phyloP scores from a whole-genome alignment of 768 basidiomycete species.

The Trametes meyenii region DNA sequence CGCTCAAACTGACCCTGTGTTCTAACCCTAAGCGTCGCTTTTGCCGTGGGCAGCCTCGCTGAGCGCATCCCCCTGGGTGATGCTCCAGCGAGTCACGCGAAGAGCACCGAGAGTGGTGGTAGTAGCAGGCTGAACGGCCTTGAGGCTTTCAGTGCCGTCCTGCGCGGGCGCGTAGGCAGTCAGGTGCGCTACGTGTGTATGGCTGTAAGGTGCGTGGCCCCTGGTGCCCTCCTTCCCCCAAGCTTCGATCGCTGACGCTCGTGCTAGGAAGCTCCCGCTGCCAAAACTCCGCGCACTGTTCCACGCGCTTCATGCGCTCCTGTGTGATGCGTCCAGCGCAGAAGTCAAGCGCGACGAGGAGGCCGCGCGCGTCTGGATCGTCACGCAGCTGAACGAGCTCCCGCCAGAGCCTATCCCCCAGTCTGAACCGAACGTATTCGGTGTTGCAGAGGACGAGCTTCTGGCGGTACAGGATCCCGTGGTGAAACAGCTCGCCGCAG shows the following conservation, averaged over 20 bases:
- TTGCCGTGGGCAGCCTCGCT: slow-evolving; percentile 47
- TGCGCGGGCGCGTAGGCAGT: slow-evolving; percentile 47
- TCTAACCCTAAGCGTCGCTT: slow-evolving; percentile 47
- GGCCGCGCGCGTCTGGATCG: slow-evolving; percentile 28
- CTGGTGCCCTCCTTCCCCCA: not conserved
- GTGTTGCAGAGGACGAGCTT: not conserved
- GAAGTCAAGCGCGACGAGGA: slow-evolving; percentile 40
- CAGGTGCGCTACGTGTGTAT: slow-evolving; percentile 49
- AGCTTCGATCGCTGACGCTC: not conserved
- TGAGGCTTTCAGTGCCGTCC: slow-evolving; percentile 47
- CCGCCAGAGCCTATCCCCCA: not conserved
- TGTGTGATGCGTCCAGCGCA: slow-evolving; percentile 36
- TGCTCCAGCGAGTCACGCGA: not conserved
- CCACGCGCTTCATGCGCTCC: slow-evolving; percentile 43
- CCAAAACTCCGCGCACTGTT: slow-evolving; percentile 43
- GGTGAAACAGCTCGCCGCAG: slow-evolving; percentile 21
- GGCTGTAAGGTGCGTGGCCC: slow-evolving; percentile 48
- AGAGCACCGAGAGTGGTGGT: slow-evolving; percentile 30
- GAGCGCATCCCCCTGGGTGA: too few relatives aligned
- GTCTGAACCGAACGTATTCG: not conserved
- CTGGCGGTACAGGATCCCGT: slow-evolving; percentile 10
- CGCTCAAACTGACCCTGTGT: too few relatives aligned
- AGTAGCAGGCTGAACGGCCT: slow-evolving; percentile 19
- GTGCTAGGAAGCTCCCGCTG: slow-evolving; percentile 44
- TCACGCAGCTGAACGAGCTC: slow-evolving; percentile 15